phyloP scores from a whole-genome alignment of 805 yeast genomes.

The Hanseniaspora clermontiae region DNA sequence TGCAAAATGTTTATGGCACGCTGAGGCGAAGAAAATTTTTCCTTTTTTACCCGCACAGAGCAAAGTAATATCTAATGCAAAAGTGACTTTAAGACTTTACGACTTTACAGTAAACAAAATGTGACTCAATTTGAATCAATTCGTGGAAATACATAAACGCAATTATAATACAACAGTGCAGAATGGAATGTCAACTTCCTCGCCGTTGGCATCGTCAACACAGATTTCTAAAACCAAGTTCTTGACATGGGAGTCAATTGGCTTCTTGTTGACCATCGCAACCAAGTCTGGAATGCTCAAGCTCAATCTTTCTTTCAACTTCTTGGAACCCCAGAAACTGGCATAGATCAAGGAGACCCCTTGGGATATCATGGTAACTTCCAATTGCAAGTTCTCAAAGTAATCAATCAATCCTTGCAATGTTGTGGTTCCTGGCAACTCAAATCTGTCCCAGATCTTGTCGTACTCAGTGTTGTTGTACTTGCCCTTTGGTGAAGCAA shows the following conservation, averaged over 20 bases:
- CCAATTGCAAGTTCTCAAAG: slow-evolving; percentile 75
- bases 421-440: slow-evolving; percentile 62
- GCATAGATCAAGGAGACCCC: slow-evolving; percentile 86
- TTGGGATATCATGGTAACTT: slow-evolving; percentile 79
- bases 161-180: slow-evolving; percentile 47
- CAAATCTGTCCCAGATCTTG: slow-evolving; percentile 91
- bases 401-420: slow-evolving; percentile 59
- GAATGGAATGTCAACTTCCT: slow-evolving; percentile 91
- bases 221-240: slow-evolving; percentile 80
- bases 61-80: no score
- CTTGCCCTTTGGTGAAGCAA: slow-evolving; percentile 68
- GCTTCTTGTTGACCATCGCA: slow-evolving; percentile 75
- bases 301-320: slow-evolving; percentile 61
- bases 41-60: background rate
- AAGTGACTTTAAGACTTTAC: background rate
- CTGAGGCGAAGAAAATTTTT: background rate
- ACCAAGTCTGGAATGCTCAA: slow-evolving; percentile 63
- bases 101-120: background rate
- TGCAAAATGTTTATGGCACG: background rate
- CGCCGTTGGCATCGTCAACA: slow-evolving; percentile 83
- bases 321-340: slow-evolving; percentile 84
- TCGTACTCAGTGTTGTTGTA: slow-evolving; percentile 73
- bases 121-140: background rate
- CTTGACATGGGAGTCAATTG: slow-evolving; percentile 57
- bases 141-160: background rate